Evolutionary conservation across 441 rosid genomes (phyloP), one percentile per base, ranked within the genome.

Genomic region (Adansonia madagascariensis): DNA sequence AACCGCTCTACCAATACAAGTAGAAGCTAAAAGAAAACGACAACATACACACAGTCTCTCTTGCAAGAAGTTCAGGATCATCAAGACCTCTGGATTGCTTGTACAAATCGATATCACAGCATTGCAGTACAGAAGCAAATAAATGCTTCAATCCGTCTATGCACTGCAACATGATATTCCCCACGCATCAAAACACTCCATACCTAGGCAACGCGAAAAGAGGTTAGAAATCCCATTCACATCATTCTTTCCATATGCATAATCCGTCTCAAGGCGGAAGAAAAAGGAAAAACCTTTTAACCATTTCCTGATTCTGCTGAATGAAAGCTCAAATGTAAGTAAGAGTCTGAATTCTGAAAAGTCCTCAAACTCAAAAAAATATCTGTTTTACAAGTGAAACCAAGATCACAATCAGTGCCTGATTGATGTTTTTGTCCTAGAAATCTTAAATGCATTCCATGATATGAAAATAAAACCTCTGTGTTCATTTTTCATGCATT

Each of bases 1-100:
- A 14, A 62, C 15, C 44, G 59, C 57, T 31, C 31, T n/a, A 52
- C 74, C 59, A 80, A 50, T 55, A 44, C 74, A n/a, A 52, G 3
- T 15, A 61, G 11, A 31, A 73, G 60, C 20, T 50, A 69, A 52
- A 76, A 46, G 39, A 66, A 77, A 79, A 15, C 12, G 76, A 71
- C 62, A 72, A 59, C 98, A 80, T 92, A 95, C 99, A 95, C 79
- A 93, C 99, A 0, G 99, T 95, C 85, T 93, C 99, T 85, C 98
- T 87, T 0, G 99, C 97, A 77, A 95, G 98, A 77, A 88, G 77
- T 82, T 95, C 99, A 41, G 99, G 99, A 81, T 93, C 97, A 56
- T 86, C 91, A 67, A 91, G 94, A 77, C 98, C 97, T 80, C 91
- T 90, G 53, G 95, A 72, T 76, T 85, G 92, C 67, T 88, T 91